Evolutionary conservation across 1,284 basidiomycete genomes (phyloP).

Genomic region (Bondarzewia mesenterica): DNA sequence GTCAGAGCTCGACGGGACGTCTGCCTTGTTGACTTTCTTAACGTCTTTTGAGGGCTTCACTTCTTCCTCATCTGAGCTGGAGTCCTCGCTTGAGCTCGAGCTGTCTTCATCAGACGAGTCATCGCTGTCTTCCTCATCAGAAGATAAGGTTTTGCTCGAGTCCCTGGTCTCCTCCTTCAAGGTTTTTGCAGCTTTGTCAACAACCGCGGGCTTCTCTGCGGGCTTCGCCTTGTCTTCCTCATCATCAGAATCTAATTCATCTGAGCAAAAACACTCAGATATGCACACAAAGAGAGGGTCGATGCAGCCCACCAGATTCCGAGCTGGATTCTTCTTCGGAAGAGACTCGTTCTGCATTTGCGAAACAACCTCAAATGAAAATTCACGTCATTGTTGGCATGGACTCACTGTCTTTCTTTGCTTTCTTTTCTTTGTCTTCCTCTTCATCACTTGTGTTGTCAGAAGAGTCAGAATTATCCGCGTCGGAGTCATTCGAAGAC

Average conservation of each 20-base stretch:
- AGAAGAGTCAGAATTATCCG: too few species aligned
- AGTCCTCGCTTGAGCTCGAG: neutral
- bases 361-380: neutral
- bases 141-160: slow-evolving; percentile 20
- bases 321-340: slow-evolving; percentile 9
- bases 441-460: too few species aligned
- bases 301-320: slow-evolving; percentile 18
- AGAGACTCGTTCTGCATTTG: slow-evolving; percentile 2
- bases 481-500: slow-evolving; percentile 4
- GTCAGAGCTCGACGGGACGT: too few species aligned
- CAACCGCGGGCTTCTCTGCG: slow-evolving; percentile 2
- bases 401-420: too few species aligned
- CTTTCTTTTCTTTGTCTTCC: too few species aligned
- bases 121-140: slow-evolving; percentile 7
- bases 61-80: neutral
- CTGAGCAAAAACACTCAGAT: neutral
- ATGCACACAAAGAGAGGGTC: neutral
- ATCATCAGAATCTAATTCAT: slow-evolving; percentile 3
- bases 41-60: neutral
- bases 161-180: slow-evolving; percentile 6
- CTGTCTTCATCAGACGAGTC: slow-evolving; percentile 9
- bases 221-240: neutral
- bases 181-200: neutral
- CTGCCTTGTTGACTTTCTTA: neutral
- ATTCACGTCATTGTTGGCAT: too few species aligned